Conservation (phyloP, 139 green algal species). For the Picochlorum sp. region DNA sequence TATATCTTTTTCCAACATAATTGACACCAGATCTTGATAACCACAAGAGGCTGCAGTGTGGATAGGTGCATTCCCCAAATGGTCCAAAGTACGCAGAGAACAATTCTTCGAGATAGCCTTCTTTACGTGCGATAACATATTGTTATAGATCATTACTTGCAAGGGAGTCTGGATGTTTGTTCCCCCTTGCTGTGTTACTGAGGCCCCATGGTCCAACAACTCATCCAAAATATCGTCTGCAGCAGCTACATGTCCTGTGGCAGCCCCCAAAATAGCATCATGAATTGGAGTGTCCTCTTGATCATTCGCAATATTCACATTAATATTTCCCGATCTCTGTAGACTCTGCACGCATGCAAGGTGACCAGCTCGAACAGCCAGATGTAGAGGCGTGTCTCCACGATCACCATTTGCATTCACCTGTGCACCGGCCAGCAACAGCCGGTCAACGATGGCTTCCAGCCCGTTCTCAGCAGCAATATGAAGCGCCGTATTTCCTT, state of each 20-base stretch:
- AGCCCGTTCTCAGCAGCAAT: background rate
- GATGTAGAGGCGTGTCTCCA: constrained; percentile 1
- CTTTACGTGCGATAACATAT: background rate
- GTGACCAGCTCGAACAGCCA: background rate
- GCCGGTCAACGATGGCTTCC: background rate
- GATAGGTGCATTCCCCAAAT: background rate
- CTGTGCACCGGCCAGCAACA: background rate
- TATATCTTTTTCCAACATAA: too few species aligned
- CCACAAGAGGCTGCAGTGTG: background rate
- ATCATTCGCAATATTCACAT: background rate
- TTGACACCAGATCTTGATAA: background rate
- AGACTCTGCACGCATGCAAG: background rate
- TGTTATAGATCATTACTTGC: background rate
- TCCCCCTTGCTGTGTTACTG: background rate
- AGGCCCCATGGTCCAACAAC: background rate
- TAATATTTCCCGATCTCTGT: background rate
- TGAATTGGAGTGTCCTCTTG: background rate
- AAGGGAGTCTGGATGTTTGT: background rate
- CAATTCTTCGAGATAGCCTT: background rate
- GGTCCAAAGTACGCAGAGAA: background rate
- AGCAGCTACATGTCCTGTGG: background rate
- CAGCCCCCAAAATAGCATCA: background rate
- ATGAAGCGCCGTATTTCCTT: constrained; percentile 3
- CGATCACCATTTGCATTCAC: background rate
- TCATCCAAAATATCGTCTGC: background rate